Percentiles rank a stretch among this genome's conserved stretches.
phyloP scores from a whole-genome alignment of 305 asterid genomes.

The Fraxinus greggii region DNA sequence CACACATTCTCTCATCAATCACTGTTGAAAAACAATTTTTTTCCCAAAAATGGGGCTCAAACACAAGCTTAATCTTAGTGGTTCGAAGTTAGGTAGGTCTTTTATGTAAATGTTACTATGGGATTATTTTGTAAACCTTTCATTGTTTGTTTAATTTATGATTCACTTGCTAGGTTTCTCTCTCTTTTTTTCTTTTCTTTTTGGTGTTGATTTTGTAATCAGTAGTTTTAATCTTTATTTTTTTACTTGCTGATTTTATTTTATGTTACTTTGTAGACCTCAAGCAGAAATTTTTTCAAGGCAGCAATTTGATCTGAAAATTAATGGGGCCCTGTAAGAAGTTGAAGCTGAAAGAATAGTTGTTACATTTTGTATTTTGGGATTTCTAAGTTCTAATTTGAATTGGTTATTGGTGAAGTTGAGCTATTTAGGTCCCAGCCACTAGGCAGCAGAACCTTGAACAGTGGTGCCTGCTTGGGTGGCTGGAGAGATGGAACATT shows the following conservation, averaged over 20 bases:
- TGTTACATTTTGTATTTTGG: not conserved
- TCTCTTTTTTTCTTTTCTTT: not conserved
- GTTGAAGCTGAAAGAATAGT: not conserved
- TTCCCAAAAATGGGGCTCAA: too few species aligned
- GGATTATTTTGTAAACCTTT: not conserved
- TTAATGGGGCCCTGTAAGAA: not conserved
- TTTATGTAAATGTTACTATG: not conserved
- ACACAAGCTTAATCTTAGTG: constrained; percentile 16
- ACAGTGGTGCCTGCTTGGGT: constrained; percentile 63
- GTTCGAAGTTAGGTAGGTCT: constrained; percentile 34
- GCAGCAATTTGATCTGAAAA: not conserved
- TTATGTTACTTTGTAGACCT: not conserved
- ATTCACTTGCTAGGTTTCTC: not conserved
- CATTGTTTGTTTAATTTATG: not conserved
- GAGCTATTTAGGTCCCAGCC: constrained; percentile 43
- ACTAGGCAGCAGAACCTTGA: constrained; percentile 43
- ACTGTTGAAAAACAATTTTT: too few species aligned
- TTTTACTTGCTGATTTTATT: not conserved
- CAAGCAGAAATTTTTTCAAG: not conserved
- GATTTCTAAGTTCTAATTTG: not conserved
- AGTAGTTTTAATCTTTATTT: not conserved
- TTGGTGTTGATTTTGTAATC: not conserved
- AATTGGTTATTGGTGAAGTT: not conserved
- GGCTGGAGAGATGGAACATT: constrained; percentile 72
- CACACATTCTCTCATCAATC: too few species aligned